Evolutionary conservation across 2,329 filamentous ascomycete genomes (phyloP).

Genomic region (Fusarium devonianum): DNA sequence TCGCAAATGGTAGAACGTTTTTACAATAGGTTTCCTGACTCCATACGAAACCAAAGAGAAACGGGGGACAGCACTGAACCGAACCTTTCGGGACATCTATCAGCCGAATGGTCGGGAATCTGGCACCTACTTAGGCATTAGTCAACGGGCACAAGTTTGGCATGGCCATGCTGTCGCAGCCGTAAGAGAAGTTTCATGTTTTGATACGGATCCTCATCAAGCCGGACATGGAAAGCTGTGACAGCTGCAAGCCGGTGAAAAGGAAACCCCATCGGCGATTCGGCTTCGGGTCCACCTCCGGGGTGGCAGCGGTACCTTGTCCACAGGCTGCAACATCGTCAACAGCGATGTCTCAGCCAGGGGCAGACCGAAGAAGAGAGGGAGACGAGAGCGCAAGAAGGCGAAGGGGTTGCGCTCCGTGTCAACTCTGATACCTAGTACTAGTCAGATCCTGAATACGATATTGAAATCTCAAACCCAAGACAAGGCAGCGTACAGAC

Average conservation of each 20-base stretch:
- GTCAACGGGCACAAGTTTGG: too few relatives aligned
- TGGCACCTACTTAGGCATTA: too few relatives aligned
- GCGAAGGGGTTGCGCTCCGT: too few relatives aligned
- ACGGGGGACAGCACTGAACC: too few relatives aligned
- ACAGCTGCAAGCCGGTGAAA: conserved; percentile 20
- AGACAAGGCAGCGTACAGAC: background rate
- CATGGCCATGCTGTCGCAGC: conserved; percentile 8
- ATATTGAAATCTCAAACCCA: background rate
- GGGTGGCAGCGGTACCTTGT: too few relatives aligned
- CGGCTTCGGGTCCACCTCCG: conserved; percentile 16
- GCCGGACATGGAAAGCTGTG: conserved; percentile 15
- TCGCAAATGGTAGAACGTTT: too few relatives aligned
- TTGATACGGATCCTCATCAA: background rate
- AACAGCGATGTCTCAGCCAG: conserved; percentile 27
- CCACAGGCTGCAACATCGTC: conserved; percentile 28
- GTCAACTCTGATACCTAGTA: too few relatives aligned
- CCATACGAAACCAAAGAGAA: too few relatives aligned
- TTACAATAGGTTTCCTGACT: too few relatives aligned
- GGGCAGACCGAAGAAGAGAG: conserved; percentile 21
- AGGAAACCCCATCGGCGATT: conserved; percentile 23
- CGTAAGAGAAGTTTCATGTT: background rate
- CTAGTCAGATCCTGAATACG: too few relatives aligned
- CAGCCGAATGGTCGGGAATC: too few relatives aligned
- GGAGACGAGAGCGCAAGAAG: conserved; percentile 23
- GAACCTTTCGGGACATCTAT: too few relatives aligned